Evolutionary conservation across 2,329 filamentous ascomycete genomes (phyloP).

Genomic region (Alternaria angustiovoidea): DNA sequence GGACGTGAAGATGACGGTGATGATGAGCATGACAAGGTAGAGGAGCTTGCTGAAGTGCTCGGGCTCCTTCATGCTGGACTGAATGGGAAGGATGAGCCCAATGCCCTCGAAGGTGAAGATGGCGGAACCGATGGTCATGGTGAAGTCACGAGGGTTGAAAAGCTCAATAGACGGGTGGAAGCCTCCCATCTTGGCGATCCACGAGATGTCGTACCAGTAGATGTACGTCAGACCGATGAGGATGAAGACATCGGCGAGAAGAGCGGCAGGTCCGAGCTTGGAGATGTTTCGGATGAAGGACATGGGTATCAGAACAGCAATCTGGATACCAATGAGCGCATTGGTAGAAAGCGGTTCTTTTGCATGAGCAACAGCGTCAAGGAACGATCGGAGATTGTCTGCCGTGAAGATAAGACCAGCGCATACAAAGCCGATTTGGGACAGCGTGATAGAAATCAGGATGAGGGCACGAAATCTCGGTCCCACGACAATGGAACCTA

Average conservation of each 20-base stretch:
- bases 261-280: conserved; percentile 73
- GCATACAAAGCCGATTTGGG: conserved; percentile 80
- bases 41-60: conserved; percentile 72
- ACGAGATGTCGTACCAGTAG: conserved; percentile 72
- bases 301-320: conserved; percentile 70
- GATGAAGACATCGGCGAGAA: conserved; percentile 77
- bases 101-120: conserved; percentile 85
- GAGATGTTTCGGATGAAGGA: conserved; percentile 77
- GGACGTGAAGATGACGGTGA: conserved; percentile 75
- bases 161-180: conserved; percentile 68
- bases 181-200: conserved; percentile 62
- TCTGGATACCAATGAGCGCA: conserved; percentile 71
- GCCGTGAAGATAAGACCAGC: conserved; percentile 80
- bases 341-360: conserved; percentile 62
- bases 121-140: conserved; percentile 74
- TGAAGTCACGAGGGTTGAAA: conserved; percentile 74
- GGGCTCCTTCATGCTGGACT: conserved; percentile 76
- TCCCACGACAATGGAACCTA: conserved; percentile 68
- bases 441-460: conserved; percentile 74
- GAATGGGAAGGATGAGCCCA: conserved; percentile 77
- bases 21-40: conserved; percentile 74
- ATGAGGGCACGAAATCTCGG: conserved; percentile 70
- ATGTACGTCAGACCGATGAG: conserved; percentile 75
- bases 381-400: conserved; percentile 74
- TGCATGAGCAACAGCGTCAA: conserved; percentile 66